Evolutionary conservation across 192 early-diverging fungal species (phyloP), one percentile per base, ranked within the genome.

Genomic region (Thamnidium elegans): DNA sequence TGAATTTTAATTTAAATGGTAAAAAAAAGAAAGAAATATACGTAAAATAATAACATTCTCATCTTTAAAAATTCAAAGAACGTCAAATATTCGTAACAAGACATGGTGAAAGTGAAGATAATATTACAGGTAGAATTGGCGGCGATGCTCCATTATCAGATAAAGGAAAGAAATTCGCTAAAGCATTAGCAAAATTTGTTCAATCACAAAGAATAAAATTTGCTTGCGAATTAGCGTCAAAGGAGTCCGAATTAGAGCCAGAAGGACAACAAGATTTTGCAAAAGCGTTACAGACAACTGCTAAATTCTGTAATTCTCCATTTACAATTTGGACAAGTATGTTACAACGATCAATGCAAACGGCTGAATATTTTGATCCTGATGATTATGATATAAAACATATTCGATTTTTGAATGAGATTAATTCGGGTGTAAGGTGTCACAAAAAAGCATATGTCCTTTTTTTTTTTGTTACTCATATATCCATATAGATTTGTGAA

Each of bases 1-100:
- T 97, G 95, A 96, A 99, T 75, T 97, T 97, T 72, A 92, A 98
- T 68, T 86, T 96, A 61, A 70, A 83, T 68, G 77, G 87, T 79
- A 74, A 70, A 73, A 48, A 13, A 48, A 17, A 5, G n/a, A n/a
- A n/a, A n/a, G n/a, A 48, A n/a, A 48, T 48, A 15, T 13, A 48
- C 15, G 17, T 13, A 14, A 48, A 17, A 19, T 26, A 26, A 26
- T 26, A 26, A 1, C 1, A 1, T 3, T 26, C 26, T 26, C 1
- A 19, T 7, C 51, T 52, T 53, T 20, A n/a, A n/a, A n/a, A n/a
- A n/a, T 34, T 3, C 32, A 63, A 73, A 74, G 73, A 85, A 19
- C 87, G 93, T 20, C 86, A 86, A 55, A 90, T 99, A 47, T 99
- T 91, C 82, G 77, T 99, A 23, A 94, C 93, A 32, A 80, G 96